Evolutionary conservation across 345 rosid species (phyloP).

Genomic region (Limnanthes douglasii): DNA sequence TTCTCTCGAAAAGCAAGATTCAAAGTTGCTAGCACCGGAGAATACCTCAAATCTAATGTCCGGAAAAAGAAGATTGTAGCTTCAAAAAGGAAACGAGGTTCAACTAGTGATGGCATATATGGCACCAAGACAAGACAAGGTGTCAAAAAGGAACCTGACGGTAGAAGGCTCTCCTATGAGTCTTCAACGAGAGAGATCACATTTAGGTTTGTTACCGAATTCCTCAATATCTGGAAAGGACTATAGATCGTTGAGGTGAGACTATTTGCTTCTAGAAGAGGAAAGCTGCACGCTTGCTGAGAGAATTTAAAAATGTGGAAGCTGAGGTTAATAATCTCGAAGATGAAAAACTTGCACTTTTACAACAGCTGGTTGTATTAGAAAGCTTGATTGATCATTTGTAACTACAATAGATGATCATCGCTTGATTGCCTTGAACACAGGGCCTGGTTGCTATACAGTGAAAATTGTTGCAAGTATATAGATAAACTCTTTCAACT

Average conservation of each 20-base stretch:
- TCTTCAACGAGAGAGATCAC: constrained; percentile 43
- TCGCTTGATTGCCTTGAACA: no score
- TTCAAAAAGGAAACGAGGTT: constrained; percentile 19
- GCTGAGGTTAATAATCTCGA: constrained; percentile 59
- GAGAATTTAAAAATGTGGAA: constrained; percentile 43
- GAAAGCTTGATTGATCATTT: constrained; percentile 84
- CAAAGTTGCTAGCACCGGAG: constrained; percentile 27
- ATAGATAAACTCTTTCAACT: no score
- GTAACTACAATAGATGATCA: no score
- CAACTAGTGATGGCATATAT: constrained; percentile 19
- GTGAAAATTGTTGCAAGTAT: no score
- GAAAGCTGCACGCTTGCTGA: constrained; percentile 52
- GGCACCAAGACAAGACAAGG: constrained; percentile 15
- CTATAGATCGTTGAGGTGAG: constrained; percentile 53
- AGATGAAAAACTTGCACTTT: constrained; percentile 52
- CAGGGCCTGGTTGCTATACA: no score
- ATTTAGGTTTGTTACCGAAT: constrained; percentile 55
- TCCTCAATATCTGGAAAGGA: constrained; percentile 45
- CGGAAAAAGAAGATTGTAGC: constrained; percentile 31
- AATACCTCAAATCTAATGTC: constrained; percentile 12
- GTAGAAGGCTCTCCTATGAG: constrained; percentile 27
- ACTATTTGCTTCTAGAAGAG: constrained; percentile 66
- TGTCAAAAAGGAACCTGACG: constrained; percentile 26
- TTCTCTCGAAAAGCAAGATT: constrained; percentile 34
- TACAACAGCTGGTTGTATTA: constrained; percentile 78